Percentiles rank a stretch among this genome's conserved stretches.
These are phyloP conservation scores for Albugo candida DNA, from an alignment of 352 stramenopile genomes.

Conservation along the genomic window DNA sequence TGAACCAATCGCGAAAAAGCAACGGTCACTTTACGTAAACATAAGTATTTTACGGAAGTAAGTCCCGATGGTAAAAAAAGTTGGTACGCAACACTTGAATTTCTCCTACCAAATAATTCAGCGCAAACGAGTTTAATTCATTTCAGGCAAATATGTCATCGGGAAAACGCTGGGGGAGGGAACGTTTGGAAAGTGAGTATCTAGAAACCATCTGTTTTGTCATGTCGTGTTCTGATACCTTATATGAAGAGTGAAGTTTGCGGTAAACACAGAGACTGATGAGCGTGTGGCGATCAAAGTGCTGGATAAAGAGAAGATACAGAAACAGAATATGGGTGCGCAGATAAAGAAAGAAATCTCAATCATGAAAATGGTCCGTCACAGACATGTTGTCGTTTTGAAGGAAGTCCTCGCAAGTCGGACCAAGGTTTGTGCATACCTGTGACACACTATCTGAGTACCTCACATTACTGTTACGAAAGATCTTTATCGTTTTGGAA, in stretches of 20 bases:
- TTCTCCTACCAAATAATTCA: too few species aligned
- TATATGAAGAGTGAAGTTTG: slow-evolving; percentile 79
- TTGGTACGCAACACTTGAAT: slow-evolving; percentile 13
- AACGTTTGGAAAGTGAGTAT: slow-evolving; percentile 89
- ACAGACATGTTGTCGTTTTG: slow-evolving; percentile 77
- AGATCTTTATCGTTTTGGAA: slow-evolving; percentile 93
- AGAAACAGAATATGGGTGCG: slow-evolving; percentile 95
- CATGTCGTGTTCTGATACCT: neutral
- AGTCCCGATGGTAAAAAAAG: slow-evolving; percentile 31
- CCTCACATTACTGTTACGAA: slow-evolving; percentile 6
- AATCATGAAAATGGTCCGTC: slow-evolving; percentile 95
- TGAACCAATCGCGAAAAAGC: too few species aligned
- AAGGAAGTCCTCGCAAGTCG: slow-evolving; percentile 81
- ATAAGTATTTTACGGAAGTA: slow-evolving; percentile 3
- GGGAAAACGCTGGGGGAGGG: slow-evolving; percentile 90
- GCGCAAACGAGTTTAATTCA: neutral
- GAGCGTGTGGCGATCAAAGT: slow-evolving; percentile 95
- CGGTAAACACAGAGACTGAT: slow-evolving; percentile 88
- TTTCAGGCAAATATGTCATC: slow-evolving; percentile 92
- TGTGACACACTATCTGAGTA: slow-evolving; percentile 64
- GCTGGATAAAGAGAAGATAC: slow-evolving; percentile 96
- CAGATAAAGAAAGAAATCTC: slow-evolving; percentile 98
- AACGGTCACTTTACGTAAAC: too few species aligned
- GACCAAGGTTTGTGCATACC: slow-evolving; percentile 72
- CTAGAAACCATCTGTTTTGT: slow-evolving; percentile 1